A percentile compares a stretch with the other conserved stretches of the same genome.
Evolutionary conservation across 2,329 filamentous ascomycete species (phyloP).

Genomic region (Microsporum audouinii): DNA sequence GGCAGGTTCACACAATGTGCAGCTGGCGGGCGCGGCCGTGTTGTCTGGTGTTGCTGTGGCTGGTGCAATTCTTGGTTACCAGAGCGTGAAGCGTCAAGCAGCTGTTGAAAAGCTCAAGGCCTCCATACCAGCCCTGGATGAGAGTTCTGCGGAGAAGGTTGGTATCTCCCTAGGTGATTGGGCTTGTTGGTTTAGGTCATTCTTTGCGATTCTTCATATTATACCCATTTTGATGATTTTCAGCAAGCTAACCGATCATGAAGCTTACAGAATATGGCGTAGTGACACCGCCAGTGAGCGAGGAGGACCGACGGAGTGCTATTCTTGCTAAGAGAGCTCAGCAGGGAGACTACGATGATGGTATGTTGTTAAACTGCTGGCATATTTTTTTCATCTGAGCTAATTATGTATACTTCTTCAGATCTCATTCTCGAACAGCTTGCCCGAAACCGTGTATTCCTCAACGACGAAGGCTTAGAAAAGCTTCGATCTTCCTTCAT

Average conservation of each 20-base stretch:
- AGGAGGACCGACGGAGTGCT: conserved; percentile 48
- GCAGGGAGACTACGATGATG: conserved; percentile 54
- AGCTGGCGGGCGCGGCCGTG: conserved; percentile 35
- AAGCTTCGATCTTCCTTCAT: conserved; percentile 74
- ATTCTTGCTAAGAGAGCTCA: conserved; percentile 49
- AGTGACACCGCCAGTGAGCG: conserved; percentile 25
- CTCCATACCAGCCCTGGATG: conserved; percentile 45
- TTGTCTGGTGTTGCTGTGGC: conserved; percentile 35
- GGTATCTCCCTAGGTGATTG: background rate
- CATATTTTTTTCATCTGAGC: background rate
- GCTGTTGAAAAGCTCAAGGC: conserved; percentile 48
- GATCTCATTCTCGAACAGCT: conserved; percentile 91
- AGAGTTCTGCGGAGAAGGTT: conserved; percentile 43
- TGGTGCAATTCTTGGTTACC: conserved; percentile 46
- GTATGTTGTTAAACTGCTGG: conserved; percentile 22
- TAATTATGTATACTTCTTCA: conserved; percentile 20
- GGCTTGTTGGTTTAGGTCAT: background rate
- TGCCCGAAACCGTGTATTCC: conserved; percentile 82
- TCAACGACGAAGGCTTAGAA: conserved; percentile 66
- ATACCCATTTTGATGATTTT: background rate
- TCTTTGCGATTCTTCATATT: background rate
- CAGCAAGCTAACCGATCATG: conserved; percentile 28
- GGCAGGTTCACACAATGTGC: conserved; percentile 30
- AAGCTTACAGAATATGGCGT: conserved; percentile 43
- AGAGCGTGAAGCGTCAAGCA: conserved; percentile 44